Conservation (phyloP, 768 basidiomycete species). For the Gloeostereum incarnatum region DNA sequence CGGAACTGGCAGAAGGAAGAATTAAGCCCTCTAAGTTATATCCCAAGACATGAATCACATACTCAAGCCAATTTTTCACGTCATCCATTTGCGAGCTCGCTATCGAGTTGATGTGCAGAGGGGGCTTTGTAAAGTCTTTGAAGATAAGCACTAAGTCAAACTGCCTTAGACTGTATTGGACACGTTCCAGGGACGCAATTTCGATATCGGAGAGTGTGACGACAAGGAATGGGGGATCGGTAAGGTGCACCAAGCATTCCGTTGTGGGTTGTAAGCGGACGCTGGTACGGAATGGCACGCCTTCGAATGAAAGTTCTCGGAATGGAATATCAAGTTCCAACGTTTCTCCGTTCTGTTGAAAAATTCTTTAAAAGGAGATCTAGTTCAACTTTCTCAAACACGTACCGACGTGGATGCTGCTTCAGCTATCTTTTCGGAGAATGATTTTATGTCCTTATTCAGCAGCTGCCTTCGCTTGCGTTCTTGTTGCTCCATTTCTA, state of each 20-base stretch:
- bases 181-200: constrained; percentile 93
- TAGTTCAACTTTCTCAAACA: constrained; percentile 1
- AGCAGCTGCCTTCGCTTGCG: constrained; percentile 79
- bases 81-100: constrained; percentile 86
- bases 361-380: constrained; percentile 3
- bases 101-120: constrained; percentile 95
- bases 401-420: constrained; percentile 70
- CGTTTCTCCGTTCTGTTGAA: constrained; percentile 54
- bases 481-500: constrained; percentile 98
- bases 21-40: constrained; percentile 2
- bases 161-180: constrained; percentile 92
- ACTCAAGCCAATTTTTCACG: constrained; percentile 99
- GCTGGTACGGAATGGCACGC: constrained; percentile 93
- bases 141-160: constrained; percentile 97
- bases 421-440: constrained; percentile 88
- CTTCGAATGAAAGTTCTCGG: constrained; percentile 93
- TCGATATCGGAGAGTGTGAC: constrained; percentile 93
- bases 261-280: constrained; percentile 94
- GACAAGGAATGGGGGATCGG: constrained; percentile 93
- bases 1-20: constrained; percentile 54
- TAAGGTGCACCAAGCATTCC: constrained; percentile 91
- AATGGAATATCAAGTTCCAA: constrained; percentile 95
- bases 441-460: constrained; percentile 91
- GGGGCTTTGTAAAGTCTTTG: constrained; percentile 89
- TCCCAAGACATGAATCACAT: constrained; percentile 19